A percentile compares a stretch with the other conserved stretches of the same genome.
Conservation (phyloP, 1,284 basidiomycete genomes). For the Moesziomyces globuligerus region DNA sequence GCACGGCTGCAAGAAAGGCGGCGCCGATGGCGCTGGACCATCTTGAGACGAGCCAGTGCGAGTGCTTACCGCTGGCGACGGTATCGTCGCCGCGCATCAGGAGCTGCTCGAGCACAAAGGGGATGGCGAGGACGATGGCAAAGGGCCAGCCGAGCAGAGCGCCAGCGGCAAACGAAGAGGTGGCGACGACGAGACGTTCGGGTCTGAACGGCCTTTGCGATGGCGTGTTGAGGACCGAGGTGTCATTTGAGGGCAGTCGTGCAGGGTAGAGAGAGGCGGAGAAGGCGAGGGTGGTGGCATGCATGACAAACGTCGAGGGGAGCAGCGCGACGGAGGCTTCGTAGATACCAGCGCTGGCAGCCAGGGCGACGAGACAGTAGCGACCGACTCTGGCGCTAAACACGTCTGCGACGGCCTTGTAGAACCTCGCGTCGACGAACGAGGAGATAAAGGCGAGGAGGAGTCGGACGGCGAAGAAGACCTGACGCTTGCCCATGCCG, state of each 20-base stretch:
- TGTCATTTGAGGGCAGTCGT: slow-evolving; percentile 21
- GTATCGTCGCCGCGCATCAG: slow-evolving; percentile 75
- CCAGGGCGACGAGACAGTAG: slow-evolving; percentile 85
- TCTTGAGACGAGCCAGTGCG: slow-evolving; percentile 67
- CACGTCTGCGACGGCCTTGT: slow-evolving; percentile 80
- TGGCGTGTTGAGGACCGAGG: slow-evolving; percentile 32
- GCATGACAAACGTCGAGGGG: slow-evolving; percentile 97
- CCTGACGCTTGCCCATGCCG: slow-evolving; percentile 73
- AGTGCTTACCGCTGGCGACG: slow-evolving; percentile 19
- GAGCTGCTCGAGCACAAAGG: slow-evolving; percentile 90
- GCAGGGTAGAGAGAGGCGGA: slow-evolving; percentile 80
- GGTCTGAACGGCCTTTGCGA: slow-evolving; percentile 36
- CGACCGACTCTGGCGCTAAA: slow-evolving; percentile 89
- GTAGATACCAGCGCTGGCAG: slow-evolving; percentile 92
- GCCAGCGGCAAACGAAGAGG: slow-evolving; percentile 80
- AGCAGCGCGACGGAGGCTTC: slow-evolving; percentile 75
- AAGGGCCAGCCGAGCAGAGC: slow-evolving; percentile 97
- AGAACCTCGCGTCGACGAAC: slow-evolving; percentile 84
- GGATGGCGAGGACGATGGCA: slow-evolving; percentile 82
- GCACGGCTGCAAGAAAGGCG: slow-evolving; percentile 74
- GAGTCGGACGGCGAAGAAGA: slow-evolving; percentile 89
- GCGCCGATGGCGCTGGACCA: slow-evolving; percentile 75
- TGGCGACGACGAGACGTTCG: slow-evolving; percentile 71
- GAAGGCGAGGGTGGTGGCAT: slow-evolving; percentile 83
- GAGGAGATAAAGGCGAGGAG: slow-evolving; percentile 80